phyloP scores from a whole-genome alignment of 768 basidiomycete genomes.

The Boletus subcaerulescens region DNA sequence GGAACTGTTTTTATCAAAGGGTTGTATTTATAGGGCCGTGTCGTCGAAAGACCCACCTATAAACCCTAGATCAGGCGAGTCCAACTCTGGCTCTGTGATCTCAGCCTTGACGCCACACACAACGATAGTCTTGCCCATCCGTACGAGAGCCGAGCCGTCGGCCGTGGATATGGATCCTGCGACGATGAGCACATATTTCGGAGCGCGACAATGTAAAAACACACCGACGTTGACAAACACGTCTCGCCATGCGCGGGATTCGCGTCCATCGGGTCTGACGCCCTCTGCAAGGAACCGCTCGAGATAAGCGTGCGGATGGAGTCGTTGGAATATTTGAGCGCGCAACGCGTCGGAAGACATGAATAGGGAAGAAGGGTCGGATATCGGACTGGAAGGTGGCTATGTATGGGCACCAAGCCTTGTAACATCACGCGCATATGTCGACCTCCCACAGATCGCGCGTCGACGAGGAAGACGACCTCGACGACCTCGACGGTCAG shows the following conservation, averaged over 20 bases:
- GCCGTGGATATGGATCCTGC: conserved; percentile 93
- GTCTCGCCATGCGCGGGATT: conserved; percentile 66
- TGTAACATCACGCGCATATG: neutral
- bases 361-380: neutral
- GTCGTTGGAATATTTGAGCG: conserved; percentile 68
- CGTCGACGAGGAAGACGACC: conserved; percentile 37
- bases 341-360: conserved; percentile 28
- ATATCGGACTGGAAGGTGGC: too few species aligned
- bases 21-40: neutral
- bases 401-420: too few species aligned
- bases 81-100: conserved; percentile 85
- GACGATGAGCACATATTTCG: neutral
- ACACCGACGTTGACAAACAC: conserved; percentile 77
- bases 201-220: conserved; percentile 22
- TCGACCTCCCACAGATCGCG: conserved; percentile 15
- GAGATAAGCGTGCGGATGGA: conserved; percentile 87
- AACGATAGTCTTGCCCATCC: conserved; percentile 89
- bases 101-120: conserved; percentile 97
- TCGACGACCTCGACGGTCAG: conserved; percentile 44
- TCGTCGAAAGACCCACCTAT: conserved; percentile 50
- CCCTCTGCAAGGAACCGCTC: conserved; percentile 79
- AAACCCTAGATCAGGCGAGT: conserved; percentile 72
- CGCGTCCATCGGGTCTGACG: conserved; percentile 81
- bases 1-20: conserved; percentile 57
- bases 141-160: conserved; percentile 86